A percentile compares a stretch with the other conserved stretches of the same genome.
These are phyloP conservation scores for Eremothecium cymbalariae DNA, from an alignment of 1,139 yeast species.

Conservation along the genomic window DNA sequence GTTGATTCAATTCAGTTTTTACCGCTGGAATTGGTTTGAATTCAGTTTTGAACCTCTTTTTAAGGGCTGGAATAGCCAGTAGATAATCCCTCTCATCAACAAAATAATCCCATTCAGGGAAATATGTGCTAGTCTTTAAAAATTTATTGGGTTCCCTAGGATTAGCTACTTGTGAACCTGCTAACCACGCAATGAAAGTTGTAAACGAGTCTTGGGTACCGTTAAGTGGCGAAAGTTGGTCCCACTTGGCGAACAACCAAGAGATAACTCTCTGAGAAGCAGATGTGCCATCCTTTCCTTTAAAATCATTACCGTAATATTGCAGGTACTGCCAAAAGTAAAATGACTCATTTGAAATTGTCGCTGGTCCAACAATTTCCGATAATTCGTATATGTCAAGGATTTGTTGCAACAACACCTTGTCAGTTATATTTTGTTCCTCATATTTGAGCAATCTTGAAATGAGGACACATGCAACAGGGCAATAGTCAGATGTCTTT, in stretches of 20 bases:
- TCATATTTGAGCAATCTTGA: conserved; percentile 23
- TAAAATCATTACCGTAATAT: conserved; percentile 34
- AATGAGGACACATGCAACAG: conserved; percentile 31
- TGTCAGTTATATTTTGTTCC: conserved; percentile 30
- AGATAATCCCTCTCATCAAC: conserved; percentile 10
- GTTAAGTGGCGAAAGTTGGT: conserved; percentile 14
- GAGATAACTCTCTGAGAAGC: conserved; percentile 31
- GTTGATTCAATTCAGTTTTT: neutral
- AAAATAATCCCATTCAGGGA: conserved; percentile 11
- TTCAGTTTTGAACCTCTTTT: neutral
- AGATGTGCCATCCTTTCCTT: conserved; percentile 21
- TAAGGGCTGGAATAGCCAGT: neutral
- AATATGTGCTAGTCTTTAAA: conserved; percentile 3
- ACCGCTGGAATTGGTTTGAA: neutral
- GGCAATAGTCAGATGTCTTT: conserved; percentile 32
- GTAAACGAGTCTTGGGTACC: conserved; percentile 28
- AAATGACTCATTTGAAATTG: conserved; percentile 40
- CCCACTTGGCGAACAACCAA: conserved; percentile 47
- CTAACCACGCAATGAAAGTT: conserved; percentile 40
- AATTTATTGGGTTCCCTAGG: conserved; percentile 1
- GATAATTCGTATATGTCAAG: conserved; percentile 45
- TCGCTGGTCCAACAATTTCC: conserved; percentile 51
- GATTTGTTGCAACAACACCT: conserved; percentile 38
- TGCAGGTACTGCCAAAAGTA: conserved; percentile 46
- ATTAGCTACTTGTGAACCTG: conserved; percentile 23